Evolutionary conservation across 495 filamentous ascomycete genomes (phyloP), one percentile per base, ranked within the genome.

Genomic region (Antarctomyces pellizariae): DNA sequence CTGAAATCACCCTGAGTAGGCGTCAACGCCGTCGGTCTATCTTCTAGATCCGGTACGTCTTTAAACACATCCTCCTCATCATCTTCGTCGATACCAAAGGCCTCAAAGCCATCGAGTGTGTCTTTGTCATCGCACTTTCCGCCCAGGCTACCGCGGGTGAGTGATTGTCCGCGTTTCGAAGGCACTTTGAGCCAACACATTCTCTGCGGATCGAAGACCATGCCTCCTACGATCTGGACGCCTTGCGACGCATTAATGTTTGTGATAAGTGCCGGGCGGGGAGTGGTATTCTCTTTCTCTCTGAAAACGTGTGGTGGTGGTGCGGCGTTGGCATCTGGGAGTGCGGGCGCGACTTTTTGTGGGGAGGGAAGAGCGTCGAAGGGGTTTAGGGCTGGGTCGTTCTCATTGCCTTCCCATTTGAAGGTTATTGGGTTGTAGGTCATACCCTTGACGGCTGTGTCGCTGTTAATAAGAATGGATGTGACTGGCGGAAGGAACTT

Each of bases 331-430:
- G 53, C 57, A 6, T 57, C 56, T 2, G 59, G 57, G n/a, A 36
- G 38, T 13, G 38, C 22, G 15, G 40, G 41, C 8, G 24, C 3
- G 40, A 36, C 5, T 36, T 35, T 10, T 37, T 35, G 35, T 36
- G 10, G 35, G 25, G 49, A 56, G 4, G 37, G 57, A 35, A 50
- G 50, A 3, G 49, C 41, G 16, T 86, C 77, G 44, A 95, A 95
- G 7, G 67, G 64, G 21, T 56, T 57, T 12, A 91, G 52, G n/a
- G n/a, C n/a, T n/a, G n/a, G n/a, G 8, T 63, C 64, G 29, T 79
- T 80, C 43, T 95, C 86, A 38, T 97, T 97, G 20, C 86, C 86
- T 52, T 95, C 86, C 86, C 89, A 97, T 15, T 67, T 64, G 40
- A 70, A 82, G 1, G 71, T 71, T 9, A 48, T 44, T 1, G 86